Evolutionary conservation across 108 stramenopile genomes (phyloP), one percentile per base, ranked within the genome.

Genomic region (Chaetoceros tenuissimus): DNA sequence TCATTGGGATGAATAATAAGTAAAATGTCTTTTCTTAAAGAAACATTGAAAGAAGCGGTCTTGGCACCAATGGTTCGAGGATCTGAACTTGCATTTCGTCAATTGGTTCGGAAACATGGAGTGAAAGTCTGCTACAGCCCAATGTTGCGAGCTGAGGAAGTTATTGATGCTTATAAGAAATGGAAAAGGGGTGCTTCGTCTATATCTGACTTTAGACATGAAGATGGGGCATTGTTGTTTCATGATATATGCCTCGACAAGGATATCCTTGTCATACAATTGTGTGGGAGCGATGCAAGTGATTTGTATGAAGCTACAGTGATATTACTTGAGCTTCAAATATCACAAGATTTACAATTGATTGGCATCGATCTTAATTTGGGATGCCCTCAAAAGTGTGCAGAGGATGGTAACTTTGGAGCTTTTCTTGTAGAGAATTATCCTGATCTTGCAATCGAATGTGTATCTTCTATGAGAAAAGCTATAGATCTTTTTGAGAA

Each of bases 11-110:
- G n/a, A n/a, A n/a, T n/a, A n/a, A n/a, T n/a, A n/a, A n/a, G n/a
- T n/a, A n/a, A n/a, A n/a, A n/a, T n/a, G n/a, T n/a, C 55, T 34
- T 40, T 55, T 18, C 27, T 22, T 23, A 34, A 18, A 28, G 19
- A 40, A 34, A 34, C 31, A 55, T 55, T 29, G 55, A 48, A 53
- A 53, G 71, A 60, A 24, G 48, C 77, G 2, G 59, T 59, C 46
- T 51, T 82, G 28, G 71, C 77, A 8, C 81, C 81, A 28, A 82
- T 82, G 81, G 81, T 82, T 5, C 66, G 81, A 10, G 81, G 77
- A 31, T 76, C 74, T 16, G 81, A 78, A 43, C 66, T 78, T 18
- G 81, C 77, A 18, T 70, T 73, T 31, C 60, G 81, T 13, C 51
- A 66, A 61, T 50, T 81, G 3, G 74, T 64, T 10, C 74, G 80